These are phyloP conservation scores for Gentiana macrophylla DNA, from an alignment of 257 asterid genomes.

Conservation along the genomic window DNA sequence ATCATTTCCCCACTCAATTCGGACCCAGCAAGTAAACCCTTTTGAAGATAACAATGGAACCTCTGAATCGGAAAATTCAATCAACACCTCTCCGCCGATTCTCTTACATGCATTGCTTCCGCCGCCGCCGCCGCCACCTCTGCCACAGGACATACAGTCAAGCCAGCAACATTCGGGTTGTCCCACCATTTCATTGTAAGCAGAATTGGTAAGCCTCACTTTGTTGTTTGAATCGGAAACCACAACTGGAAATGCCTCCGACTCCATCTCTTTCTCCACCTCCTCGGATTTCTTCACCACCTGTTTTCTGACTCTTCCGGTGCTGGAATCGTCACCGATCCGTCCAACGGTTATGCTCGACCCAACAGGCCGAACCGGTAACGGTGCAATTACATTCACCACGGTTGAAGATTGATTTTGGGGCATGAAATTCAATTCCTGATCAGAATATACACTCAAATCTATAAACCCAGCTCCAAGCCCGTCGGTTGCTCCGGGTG, in stretches of 20 bases:
- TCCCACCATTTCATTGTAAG: constrained; percentile 81
- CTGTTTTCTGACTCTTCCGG: neutral
- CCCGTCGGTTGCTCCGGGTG: neutral
- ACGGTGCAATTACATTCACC: constrained; percentile 39
- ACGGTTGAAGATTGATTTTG: constrained; percentile 17
- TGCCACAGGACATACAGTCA: constrained; percentile 22
- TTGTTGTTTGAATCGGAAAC: constrained; percentile 57
- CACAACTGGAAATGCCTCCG: constrained; percentile 50
- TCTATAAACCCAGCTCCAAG: constrained; percentile 25
- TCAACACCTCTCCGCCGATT: constrained; percentile 70
- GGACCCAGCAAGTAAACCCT: constrained; percentile 51
- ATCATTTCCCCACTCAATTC: constrained; percentile 65
- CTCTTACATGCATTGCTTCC: constrained; percentile 43
- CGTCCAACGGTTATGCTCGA: constrained; percentile 36
- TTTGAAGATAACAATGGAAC: constrained; percentile 9
- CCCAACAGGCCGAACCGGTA: constrained; percentile 62
- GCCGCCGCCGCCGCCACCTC: neutral
- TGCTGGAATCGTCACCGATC: constrained; percentile 14
- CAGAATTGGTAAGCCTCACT: constrained; percentile 67
- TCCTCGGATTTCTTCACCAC: constrained; percentile 26
- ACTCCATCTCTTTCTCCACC: constrained; percentile 62
- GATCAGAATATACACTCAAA: constrained; percentile 36
- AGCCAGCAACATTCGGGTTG: constrained; percentile 96
- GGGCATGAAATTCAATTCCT: constrained; percentile 38
- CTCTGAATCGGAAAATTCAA: constrained; percentile 29